A percentile compares a stretch with the other conserved stretches of the same genome.
These are phyloP conservation scores for Tilletia indica DNA, from an alignment of 1,284 basidiomycete genomes.

Conservation along the genomic window DNA sequence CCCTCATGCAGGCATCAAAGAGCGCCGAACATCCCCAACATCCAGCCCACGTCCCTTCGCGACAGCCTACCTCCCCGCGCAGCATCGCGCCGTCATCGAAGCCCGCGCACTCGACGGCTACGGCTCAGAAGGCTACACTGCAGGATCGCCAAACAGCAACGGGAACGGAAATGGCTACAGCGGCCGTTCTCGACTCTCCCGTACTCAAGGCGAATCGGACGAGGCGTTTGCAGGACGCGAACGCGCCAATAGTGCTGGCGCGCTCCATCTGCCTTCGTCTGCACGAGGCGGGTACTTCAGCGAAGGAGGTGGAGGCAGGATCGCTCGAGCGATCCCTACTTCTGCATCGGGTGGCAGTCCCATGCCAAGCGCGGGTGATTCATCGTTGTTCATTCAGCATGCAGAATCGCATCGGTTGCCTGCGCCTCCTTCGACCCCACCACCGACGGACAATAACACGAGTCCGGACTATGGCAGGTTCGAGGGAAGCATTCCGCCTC, in stretches of 20 bases:
- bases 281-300: not conserved
- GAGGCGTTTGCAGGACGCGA: not conserved
- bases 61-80: not conserved
- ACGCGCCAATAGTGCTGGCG: not conserved
- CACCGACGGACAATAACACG: not conserved
- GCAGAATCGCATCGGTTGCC: not conserved
- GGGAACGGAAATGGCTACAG: too few relatives aligned
- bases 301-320: not conserved
- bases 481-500: not conserved
- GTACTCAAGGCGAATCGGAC: too few relatives aligned
- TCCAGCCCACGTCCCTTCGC: not conserved
- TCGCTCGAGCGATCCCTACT: not conserved
- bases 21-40: not conserved
- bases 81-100: slow-evolving; percentile 3
- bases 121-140: not conserved
- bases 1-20: not conserved
- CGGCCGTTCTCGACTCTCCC: too few relatives aligned
- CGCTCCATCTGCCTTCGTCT: not conserved
- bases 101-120: not conserved
- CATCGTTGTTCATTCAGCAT: not conserved
- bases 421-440: not conserved
- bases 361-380: too few relatives aligned
- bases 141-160: too few relatives aligned
- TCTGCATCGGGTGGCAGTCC: too few relatives aligned
- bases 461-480: too few relatives aligned